A percentile compares a stretch with the other conserved stretches of the same genome.
phyloP scores from a whole-genome alignment of 805 yeast genomes.

The Candida incommunis region DNA sequence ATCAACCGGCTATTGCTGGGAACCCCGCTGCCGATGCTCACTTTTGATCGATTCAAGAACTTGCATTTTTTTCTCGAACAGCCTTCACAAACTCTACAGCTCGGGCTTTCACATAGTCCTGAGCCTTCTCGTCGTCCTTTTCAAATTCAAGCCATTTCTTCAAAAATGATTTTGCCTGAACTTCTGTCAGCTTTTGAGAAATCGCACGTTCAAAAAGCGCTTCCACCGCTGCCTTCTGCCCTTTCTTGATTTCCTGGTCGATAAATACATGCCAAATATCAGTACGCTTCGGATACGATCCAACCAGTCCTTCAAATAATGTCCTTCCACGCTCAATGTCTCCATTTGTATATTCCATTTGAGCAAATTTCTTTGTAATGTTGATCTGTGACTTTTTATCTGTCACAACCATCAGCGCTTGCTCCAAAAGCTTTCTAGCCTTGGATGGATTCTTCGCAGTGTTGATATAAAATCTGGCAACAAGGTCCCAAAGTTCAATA shows the following conservation, averaged over 20 bases:
- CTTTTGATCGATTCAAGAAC: no score
- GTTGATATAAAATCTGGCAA: constrained; percentile 61
- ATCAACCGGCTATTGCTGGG: no score
- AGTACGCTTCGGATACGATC: constrained; percentile 81
- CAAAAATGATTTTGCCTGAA: constrained; percentile 90
- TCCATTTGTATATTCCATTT: constrained; percentile 65
- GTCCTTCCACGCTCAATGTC: constrained; percentile 92
- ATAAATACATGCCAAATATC: constrained; percentile 93
- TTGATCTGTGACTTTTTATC: constrained; percentile 47
- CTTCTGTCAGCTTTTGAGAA: constrained; percentile 50
- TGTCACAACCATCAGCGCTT: constrained; percentile 57
- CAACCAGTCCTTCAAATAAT: constrained; percentile 77
- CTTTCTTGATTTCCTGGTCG: constrained; percentile 78
- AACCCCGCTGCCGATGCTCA: no score
- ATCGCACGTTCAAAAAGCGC: constrained; percentile 73
- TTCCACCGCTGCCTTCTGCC: constrained; percentile 48
- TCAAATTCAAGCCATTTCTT: constrained; percentile 87
- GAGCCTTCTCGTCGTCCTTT: constrained; percentile 49
- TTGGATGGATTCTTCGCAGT: constrained; percentile 25
- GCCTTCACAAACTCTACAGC: constrained; percentile 62
- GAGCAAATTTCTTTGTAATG: constrained; percentile 77
- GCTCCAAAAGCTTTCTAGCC: constrained; percentile 61
- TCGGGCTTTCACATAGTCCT: constrained; percentile 78
- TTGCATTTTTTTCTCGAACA: not conserved
- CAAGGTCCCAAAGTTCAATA: constrained; percentile 66